Evolutionary conservation across 768 basidiomycete genomes (phyloP).

Genomic region (Leccinum fibrillosum): DNA sequence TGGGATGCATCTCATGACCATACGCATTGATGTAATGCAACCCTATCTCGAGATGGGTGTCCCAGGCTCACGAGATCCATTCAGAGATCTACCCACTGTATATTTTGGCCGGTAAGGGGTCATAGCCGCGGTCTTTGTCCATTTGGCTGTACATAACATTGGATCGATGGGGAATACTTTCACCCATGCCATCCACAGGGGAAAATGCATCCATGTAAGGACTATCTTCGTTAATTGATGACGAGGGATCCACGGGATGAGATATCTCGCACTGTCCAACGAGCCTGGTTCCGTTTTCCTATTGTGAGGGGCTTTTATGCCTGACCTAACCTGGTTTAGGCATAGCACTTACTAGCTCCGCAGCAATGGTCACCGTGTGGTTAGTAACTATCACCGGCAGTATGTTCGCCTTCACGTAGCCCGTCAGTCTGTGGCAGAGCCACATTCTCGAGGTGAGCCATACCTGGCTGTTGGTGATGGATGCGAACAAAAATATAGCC

Average conservation of each 20-base stretch:
- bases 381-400: slow-evolving; percentile 91
- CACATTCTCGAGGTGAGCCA: slow-evolving; percentile 15
- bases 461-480: slow-evolving; percentile 78
- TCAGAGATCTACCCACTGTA: slow-evolving; percentile 46
- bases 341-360: slow-evolving; percentile 59
- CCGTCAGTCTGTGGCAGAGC: slow-evolving; percentile 10
- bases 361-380: slow-evolving; percentile 93
- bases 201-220: slow-evolving; percentile 38
- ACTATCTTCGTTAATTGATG: slow-evolving; percentile 29
- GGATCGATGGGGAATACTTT: slow-evolving; percentile 41
- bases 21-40: slow-evolving; percentile 89
- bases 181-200: slow-evolving; percentile 54
- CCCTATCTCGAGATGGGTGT: slow-evolving; percentile 39
- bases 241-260: slow-evolving; percentile 57
- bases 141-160: slow-evolving; percentile 67
- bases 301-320: slow-evolving; percentile 7
- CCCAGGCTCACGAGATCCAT: slow-evolving; percentile 10
- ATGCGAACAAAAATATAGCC: slow-evolving; percentile 91
- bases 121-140: slow-evolving; percentile 48
- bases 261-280: slow-evolving; percentile 95
- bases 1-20: slow-evolving; percentile 88
- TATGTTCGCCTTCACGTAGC: slow-evolving; percentile 59
- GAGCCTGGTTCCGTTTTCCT: slow-evolving; percentile 75
- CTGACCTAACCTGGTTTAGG: slow-evolving; percentile 50
- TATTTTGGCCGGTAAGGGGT: slow-evolving; percentile 59